Evolutionary conservation across 768 basidiomycete genomes (phyloP).

Genomic region (Pulveroboletus frians): DNA sequence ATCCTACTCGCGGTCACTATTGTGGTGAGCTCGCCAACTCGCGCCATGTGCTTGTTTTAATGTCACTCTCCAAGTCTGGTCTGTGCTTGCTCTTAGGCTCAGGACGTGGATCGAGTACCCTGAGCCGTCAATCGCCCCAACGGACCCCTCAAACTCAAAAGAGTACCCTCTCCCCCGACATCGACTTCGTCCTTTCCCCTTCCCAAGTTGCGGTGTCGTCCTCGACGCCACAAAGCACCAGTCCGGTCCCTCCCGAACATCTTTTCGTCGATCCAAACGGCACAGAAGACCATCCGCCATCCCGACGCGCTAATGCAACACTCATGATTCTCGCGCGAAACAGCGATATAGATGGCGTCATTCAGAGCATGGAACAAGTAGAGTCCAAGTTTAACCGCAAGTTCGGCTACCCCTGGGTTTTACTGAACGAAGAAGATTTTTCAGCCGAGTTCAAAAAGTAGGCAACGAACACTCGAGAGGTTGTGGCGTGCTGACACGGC

Average conservation of each 20-base stretch:
- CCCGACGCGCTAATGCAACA: conserved; percentile 49
- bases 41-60: background rate
- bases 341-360: conserved; percentile 40
- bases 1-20: conserved; percentile 23
- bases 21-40: conserved; percentile 15
- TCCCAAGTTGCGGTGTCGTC: background rate
- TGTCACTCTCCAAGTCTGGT: conserved; percentile 8
- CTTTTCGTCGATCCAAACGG: conserved; percentile 1
- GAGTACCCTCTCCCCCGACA: background rate
- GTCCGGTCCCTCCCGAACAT: conserved; percentile 1
- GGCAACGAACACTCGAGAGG: background rate
- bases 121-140: conserved; percentile 2
- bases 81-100: conserved; percentile 24
- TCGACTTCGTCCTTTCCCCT: background rate
- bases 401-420: conserved; percentile 57
- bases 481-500: conserved; percentile 11
- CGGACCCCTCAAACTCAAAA: conserved; percentile 1
- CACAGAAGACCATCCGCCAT: background rate
- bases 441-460: conserved; percentile 48
- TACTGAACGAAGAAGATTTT: conserved; percentile 60
- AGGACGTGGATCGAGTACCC: background rate
- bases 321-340: conserved; percentile 53
- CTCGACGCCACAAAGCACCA: background rate
- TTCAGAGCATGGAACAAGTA: conserved; percentile 47
- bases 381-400: conserved; percentile 57